A percentile compares a stretch with the other conserved stretches of the same genome.
Conservation (phyloP, 2,329 filamentous ascomycete species). For the Helotiales sp. region DNA sequence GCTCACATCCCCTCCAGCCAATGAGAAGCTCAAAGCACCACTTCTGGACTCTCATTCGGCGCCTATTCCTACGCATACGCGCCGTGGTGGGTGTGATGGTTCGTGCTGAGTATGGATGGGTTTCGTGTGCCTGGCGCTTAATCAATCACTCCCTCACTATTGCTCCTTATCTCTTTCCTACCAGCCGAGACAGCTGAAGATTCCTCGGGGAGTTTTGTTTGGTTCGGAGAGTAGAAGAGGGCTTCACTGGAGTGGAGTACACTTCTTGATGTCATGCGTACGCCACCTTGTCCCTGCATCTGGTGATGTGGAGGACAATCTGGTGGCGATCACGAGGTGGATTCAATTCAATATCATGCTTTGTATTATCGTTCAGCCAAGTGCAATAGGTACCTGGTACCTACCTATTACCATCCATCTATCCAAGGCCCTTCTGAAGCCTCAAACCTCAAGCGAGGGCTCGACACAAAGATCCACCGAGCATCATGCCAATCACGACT, state of each 20-base stretch:
- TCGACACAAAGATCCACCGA: constrained; percentile 4
- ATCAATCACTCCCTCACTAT: neutral
- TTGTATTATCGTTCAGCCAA: neutral
- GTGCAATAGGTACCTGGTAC: neutral
- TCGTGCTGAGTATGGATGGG: constrained; percentile 22
- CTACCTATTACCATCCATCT: neutral
- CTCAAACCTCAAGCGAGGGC: neutral
- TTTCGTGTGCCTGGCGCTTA: constrained; percentile 40
- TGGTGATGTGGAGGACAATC: neutral
- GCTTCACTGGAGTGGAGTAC: neutral
- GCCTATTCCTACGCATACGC: constrained; percentile 29
- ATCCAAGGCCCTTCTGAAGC: neutral
- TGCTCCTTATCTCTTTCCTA: too few species aligned
- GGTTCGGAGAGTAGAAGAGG: neutral
- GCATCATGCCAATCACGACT: neutral
- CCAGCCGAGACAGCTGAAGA: constrained; percentile 2
- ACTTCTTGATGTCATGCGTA: neutral
- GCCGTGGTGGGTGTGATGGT: constrained; percentile 34
- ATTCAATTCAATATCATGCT: neutral
- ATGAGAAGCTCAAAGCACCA: constrained; percentile 21
- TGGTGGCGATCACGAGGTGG: constrained; percentile 4
- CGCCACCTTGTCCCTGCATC: neutral
- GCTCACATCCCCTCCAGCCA: constrained; percentile 17
- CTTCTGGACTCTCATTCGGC: constrained; percentile 32
- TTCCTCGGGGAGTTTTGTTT: neutral